Percentiles rank a stretch among this genome's conserved stretches.
These are phyloP conservation scores for Mycothermus thermophilus DNA, from an alignment of 495 filamentous ascomycete species.

Conservation along the genomic window DNA sequence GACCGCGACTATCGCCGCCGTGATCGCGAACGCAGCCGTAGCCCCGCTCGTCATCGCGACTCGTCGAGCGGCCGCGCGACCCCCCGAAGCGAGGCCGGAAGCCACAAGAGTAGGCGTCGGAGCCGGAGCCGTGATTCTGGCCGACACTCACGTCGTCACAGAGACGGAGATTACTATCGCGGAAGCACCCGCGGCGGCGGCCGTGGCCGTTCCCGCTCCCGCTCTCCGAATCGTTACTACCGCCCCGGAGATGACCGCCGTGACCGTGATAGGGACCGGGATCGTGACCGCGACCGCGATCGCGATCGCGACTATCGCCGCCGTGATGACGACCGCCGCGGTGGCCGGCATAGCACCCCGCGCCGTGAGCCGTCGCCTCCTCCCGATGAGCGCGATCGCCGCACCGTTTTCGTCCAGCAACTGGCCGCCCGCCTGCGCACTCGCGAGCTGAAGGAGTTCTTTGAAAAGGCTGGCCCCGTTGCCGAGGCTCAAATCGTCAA, in stretches of 20 bases:
- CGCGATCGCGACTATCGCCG: slow-evolving; percentile 31
- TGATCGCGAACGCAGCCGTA: slow-evolving; percentile 46
- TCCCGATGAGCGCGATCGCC: slow-evolving; percentile 46
- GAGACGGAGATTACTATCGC: slow-evolving; percentile 64
- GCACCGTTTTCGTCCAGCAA: slow-evolving; percentile 97
- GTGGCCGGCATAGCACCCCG: slow-evolving; percentile 38
- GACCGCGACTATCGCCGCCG: slow-evolving; percentile 39
- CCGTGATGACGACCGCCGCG: slow-evolving; percentile 31
- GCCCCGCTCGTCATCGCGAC: slow-evolving; percentile 34
- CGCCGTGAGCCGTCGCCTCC: slow-evolving; percentile 19
- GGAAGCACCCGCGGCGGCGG: slow-evolving; percentile 40
- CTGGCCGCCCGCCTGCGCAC: slow-evolving; percentile 83
- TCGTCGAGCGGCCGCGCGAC: slow-evolving; percentile 39
- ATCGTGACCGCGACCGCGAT: slow-evolving; percentile 39
- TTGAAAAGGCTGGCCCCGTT: slow-evolving; percentile 90
- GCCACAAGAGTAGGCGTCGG: slow-evolving; percentile 71
- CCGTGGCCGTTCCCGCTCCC: slow-evolving; percentile 54
- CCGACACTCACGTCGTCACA: slow-evolving; percentile 67
- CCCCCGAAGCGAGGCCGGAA: slow-evolving; percentile 67
- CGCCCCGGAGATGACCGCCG: slow-evolving; percentile 33
- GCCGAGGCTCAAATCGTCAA: slow-evolving; percentile 99
- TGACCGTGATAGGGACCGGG: slow-evolving; percentile 20
- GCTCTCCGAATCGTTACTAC: slow-evolving; percentile 59
- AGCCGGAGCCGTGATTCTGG: slow-evolving; percentile 71
- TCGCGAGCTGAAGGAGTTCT: slow-evolving; percentile 87